A percentile compares a stretch with the other conserved stretches of the same genome.
Evolutionary conservation across 139 green algal genomes (phyloP).

Genomic region (Chlamydomonas schloesseri): DNA sequence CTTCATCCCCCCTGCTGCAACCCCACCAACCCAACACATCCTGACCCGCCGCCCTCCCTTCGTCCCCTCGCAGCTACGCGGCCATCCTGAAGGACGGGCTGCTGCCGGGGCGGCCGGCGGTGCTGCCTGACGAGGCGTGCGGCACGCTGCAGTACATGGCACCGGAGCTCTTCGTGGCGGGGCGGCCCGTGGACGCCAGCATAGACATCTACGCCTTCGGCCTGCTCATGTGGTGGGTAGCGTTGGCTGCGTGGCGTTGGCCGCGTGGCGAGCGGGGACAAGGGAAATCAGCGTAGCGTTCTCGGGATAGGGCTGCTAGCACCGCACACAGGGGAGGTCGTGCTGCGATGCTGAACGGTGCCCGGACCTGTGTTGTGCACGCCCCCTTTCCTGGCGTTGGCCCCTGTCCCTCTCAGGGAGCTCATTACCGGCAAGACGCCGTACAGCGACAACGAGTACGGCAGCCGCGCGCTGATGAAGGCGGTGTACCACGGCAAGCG

Average conservation of each 20-base stretch:
- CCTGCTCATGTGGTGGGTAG: constrained; percentile 30
- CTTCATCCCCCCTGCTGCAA: too few relatives aligned
- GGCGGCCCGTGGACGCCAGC: constrained; percentile 29
- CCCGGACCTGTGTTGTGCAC: too few relatives aligned
- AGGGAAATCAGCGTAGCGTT: too few relatives aligned
- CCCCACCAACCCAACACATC: background rate
- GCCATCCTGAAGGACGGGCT: constrained; percentile 42
- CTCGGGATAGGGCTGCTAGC: too few relatives aligned
- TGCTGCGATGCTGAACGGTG: too few relatives aligned
- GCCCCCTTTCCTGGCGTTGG: too few relatives aligned
- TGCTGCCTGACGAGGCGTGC: constrained; percentile 41
- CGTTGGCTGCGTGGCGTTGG: too few relatives aligned
- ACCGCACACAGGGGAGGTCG: too few relatives aligned
- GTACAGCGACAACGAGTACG: constrained; percentile 40
- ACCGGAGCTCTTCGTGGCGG: constrained; percentile 38
- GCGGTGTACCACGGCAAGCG: constrained; percentile 39
- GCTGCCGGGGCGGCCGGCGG: constrained; percentile 20
- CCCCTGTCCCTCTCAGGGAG: too few relatives aligned
- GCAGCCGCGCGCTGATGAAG: constrained; percentile 37
- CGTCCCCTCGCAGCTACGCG: constrained; percentile 9
- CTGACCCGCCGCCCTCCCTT: background rate
- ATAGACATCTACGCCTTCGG: constrained; percentile 40
- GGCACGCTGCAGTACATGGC: constrained; percentile 46
- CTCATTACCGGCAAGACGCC: constrained; percentile 25
- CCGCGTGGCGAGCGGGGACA: too few relatives aligned